Evolutionary conservation across 805 yeast genomes (phyloP).

Genomic region (Sungouiella blattae): DNA sequence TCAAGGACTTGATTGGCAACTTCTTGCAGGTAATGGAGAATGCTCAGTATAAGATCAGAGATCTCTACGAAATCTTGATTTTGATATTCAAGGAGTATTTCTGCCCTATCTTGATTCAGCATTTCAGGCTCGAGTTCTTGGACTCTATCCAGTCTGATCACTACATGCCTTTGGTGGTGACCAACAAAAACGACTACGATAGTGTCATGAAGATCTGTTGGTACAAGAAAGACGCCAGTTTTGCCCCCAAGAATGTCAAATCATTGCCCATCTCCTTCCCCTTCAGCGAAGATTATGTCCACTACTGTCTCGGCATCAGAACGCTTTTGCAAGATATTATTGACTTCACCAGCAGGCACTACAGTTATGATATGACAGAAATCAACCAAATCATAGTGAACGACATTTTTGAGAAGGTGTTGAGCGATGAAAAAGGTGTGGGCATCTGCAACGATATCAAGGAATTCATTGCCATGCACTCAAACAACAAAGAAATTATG

Average conservation of each 20-base stretch:
- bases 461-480: conserved; percentile 56
- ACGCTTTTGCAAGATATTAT: conserved; percentile 60
- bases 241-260: conserved; percentile 42
- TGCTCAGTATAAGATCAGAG: conserved; percentile 55
- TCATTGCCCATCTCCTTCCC: conserved; percentile 66
- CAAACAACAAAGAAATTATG: conserved; percentile 82
- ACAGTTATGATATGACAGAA: conserved; percentile 58
- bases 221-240: conserved; percentile 54
- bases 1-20: conserved; percentile 64
- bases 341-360: conserved; percentile 62
- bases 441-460: conserved; percentile 60
- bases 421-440: conserved; percentile 44
- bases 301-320: conserved; percentile 74
- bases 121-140: conserved; percentile 60
- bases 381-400: conserved; percentile 57
- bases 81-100: conserved; percentile 54
- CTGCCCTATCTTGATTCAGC: conserved; percentile 50
- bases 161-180: conserved; percentile 79
- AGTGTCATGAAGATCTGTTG: conserved; percentile 64
- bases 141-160: conserved; percentile 72
- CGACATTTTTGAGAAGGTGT: conserved; percentile 61
- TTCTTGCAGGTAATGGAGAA: conserved; percentile 76
- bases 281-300: conserved; percentile 83
- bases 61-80: conserved; percentile 60
- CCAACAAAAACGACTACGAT: conserved; percentile 56